Evolutionary conservation across 192 early-diverging fungal species (phyloP).

Genomic region (Umbelopsis isabellina): DNA sequence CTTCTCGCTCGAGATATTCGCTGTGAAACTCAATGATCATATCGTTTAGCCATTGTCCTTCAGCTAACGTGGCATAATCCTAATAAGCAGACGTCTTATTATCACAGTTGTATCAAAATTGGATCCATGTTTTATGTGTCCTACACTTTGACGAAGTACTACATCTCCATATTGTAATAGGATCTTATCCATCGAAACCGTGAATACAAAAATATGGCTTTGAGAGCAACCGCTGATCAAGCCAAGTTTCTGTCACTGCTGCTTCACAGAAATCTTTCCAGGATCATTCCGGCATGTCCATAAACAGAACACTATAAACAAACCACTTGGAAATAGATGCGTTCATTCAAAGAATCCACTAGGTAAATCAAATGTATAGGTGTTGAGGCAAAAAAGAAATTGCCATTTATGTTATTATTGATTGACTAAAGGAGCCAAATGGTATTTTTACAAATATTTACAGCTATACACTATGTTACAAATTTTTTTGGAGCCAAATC

Average conservation of each 20-base stretch:
- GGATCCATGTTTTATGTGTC: not conserved
- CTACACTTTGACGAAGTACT: conserved; percentile 22
- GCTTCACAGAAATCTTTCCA: no score
- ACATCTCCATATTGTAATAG: conserved; percentile 31
- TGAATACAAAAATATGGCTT: not conserved
- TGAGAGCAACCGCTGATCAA: not conserved
- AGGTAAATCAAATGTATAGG: no score
- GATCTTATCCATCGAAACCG: not conserved
- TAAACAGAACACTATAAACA: no score
- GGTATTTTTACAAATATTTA: not conserved
- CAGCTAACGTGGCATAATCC: conserved; percentile 23
- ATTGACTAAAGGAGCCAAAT: not conserved
- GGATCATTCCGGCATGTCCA: no score
- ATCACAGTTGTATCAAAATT: not conserved
- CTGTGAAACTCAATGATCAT: conserved; percentile 33
- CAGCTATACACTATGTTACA: not conserved
- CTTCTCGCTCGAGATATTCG: conserved; percentile 28
- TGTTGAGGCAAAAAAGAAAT: no score
- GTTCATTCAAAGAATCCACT: no score
- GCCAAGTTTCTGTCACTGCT: no score
- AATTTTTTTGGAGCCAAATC: not conserved
- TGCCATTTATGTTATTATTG: not conserved
- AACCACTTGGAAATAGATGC: no score
- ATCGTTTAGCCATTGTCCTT: conserved; percentile 33
- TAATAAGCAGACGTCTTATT: not conserved